Conservation (phyloP, 495 filamentous ascomycete genomes). For the Chlorociboria aeruginascens region DNA sequence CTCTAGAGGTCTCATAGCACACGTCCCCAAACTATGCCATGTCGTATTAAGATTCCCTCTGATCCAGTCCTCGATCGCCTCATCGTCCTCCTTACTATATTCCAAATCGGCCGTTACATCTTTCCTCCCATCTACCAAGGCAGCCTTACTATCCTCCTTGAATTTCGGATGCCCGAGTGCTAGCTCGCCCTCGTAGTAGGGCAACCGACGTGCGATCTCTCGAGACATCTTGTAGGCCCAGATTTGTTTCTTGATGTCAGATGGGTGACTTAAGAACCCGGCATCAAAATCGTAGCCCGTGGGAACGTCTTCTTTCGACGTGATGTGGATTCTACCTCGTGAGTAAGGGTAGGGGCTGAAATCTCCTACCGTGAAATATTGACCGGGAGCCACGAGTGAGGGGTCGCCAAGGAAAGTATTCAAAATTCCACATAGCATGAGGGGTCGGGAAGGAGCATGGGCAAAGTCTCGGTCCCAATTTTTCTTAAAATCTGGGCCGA, state of each 20-base stretch:
- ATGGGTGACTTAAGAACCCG: constrained; percentile 31
- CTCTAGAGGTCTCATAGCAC: constrained; percentile 23
- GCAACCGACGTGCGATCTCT: constrained; percentile 42
- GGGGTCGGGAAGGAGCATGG: constrained; percentile 24
- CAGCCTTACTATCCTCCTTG: constrained; percentile 15
- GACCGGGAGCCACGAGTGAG: constrained; percentile 27
- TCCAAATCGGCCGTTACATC: constrained; percentile 10
- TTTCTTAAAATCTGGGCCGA: constrained; percentile 29
- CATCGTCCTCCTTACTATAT: constrained; percentile 25
- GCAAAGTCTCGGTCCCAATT: constrained; percentile 33
- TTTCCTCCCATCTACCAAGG: constrained; percentile 27
- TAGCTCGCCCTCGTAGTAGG: constrained; percentile 40
- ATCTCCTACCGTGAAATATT: constrained; percentile 28
- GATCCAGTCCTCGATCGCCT: constrained; percentile 22
- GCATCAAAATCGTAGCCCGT: constrained; percentile 28
- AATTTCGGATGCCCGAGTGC: constrained; percentile 38
- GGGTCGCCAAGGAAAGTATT: constrained; percentile 31
- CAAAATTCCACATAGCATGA: constrained; percentile 23
- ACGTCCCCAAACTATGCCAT: constrained; percentile 30
- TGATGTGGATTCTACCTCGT: constrained; percentile 46
- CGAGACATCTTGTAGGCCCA: constrained; percentile 39
- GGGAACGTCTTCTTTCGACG: constrained; percentile 26
- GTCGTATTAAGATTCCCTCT: constrained; percentile 26
- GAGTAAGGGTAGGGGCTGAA: constrained; percentile 40
- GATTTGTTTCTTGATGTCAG: constrained; percentile 23